Evolutionary conservation across 2,329 filamentous ascomycete species (phyloP).

Genomic region (Dissoconium aciculare): DNA sequence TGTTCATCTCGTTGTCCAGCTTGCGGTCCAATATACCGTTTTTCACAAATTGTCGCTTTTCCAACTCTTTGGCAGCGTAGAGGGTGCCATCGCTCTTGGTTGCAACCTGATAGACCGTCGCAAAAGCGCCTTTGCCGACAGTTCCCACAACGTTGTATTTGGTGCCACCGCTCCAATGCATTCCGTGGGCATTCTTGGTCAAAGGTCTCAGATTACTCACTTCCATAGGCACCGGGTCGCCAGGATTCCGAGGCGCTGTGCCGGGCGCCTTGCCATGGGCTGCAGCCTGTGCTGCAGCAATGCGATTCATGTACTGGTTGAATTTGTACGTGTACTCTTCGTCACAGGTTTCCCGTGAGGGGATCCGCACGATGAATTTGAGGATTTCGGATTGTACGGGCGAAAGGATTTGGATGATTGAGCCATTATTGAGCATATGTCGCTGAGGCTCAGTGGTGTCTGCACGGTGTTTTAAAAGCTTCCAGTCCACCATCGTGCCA

Average conservation of each 20-base stretch:
- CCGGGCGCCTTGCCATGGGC: background rate
- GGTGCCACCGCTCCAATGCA: conserved; percentile 68
- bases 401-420: conserved; percentile 54
- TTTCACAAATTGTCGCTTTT: conserved; percentile 86
- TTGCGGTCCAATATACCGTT: conserved; percentile 80
- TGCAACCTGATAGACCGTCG: conserved; percentile 80
- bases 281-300: conserved; percentile 14
- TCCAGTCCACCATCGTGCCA: conserved; percentile 71
- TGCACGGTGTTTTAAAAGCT: conserved; percentile 44
- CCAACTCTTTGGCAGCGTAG: conserved; percentile 85
- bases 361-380: conserved; percentile 74
- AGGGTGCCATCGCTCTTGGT: conserved; percentile 69
- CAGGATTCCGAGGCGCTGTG: background rate
- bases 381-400: conserved; percentile 45
- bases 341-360: conserved; percentile 51
- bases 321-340: conserved; percentile 55
- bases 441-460: conserved; percentile 29
- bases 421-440: conserved; percentile 56
- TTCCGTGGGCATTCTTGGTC: conserved; percentile 36
- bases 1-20: conserved; percentile 91
- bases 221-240: conserved; percentile 2
- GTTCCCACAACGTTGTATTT: conserved; percentile 70
- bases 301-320: conserved; percentile 43
- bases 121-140: conserved; percentile 89
- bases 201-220: too few relatives aligned